These are phyloP conservation scores for Phytophthora constricta DNA, from an alignment of 352 stramenopile genomes.

Conservation along the genomic window DNA sequence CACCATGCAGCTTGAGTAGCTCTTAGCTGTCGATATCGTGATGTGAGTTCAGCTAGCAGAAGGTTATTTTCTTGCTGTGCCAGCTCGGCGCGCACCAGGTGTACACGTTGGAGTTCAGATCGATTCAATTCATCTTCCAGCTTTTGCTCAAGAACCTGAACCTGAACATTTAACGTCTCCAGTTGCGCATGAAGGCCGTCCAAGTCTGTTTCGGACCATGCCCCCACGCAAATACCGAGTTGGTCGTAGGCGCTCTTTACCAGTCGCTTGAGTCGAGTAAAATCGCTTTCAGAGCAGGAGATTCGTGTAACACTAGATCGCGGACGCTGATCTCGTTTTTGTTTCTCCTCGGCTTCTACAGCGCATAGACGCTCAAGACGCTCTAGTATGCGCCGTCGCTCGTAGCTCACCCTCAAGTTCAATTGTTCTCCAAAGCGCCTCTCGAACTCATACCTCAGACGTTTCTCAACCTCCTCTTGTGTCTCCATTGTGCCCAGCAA, in stretches of 20 bases:
- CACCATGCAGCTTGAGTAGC: constrained; percentile 21
- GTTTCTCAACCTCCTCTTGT: constrained; percentile 32
- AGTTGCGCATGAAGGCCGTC: constrained; percentile 41
- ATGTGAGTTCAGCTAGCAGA: constrained; percentile 56
- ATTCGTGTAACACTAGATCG: constrained; percentile 7
- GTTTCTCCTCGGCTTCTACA: constrained; percentile 21
- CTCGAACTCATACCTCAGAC: constrained; percentile 59
- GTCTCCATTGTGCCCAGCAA: constrained; percentile 12
- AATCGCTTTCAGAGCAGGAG: constrained; percentile 23
- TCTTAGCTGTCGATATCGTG: constrained; percentile 50
- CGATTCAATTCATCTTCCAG: constrained; percentile 24
- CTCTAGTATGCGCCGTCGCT: constrained; percentile 58
- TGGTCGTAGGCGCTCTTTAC: constrained; percentile 57
- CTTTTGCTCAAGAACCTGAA: constrained; percentile 14
- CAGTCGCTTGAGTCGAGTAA: constrained; percentile 29
- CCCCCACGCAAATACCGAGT: constrained; percentile 51
- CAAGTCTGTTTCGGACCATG: constrained; percentile 60
- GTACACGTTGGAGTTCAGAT: constrained; percentile 43
- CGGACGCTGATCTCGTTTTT: constrained; percentile 14
- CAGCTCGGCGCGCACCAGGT: constrained; percentile 47
- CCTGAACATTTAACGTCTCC: constrained; percentile 20
- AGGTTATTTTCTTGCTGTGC: constrained; percentile 65
- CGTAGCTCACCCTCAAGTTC: constrained; percentile 58
- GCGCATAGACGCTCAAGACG: constrained; percentile 59
- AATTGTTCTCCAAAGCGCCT: constrained; percentile 59